Evolutionary conservation across 805 yeast genomes (phyloP).

Genomic region (Lipomyces spencermartinsiae): DNA sequence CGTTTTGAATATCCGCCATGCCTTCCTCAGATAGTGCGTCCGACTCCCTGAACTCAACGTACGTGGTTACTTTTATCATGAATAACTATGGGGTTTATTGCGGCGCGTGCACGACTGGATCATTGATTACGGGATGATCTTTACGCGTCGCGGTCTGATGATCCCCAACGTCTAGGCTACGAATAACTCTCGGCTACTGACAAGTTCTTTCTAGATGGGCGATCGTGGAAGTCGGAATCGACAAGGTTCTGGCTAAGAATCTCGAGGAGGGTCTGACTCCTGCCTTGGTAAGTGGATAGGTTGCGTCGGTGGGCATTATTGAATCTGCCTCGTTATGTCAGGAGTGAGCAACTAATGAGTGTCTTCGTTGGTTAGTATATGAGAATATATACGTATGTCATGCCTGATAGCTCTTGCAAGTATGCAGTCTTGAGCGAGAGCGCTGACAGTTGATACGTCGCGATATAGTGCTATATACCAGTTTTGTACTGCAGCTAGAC

Average conservation of each 20-base stretch:
- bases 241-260: conserved; percentile 48
- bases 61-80: conserved; percentile 7
- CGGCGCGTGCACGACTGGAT: not conserved
- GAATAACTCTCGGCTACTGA: not conserved
- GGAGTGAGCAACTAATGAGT: not conserved
- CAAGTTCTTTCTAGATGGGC: conserved; percentile 45
- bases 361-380: conserved; percentile 39
- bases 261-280: conserved; percentile 48
- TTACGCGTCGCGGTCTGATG: not conserved
- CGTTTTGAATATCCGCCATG: conserved; percentile 8
- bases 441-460: not conserved
- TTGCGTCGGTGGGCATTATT: not conserved
- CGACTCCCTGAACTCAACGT: conserved; percentile 24
- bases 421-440: not conserved
- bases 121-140: not conserved
- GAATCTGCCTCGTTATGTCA: not conserved
- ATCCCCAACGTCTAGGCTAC: not conserved
- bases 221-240: conserved; percentile 50
- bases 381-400: conserved; percentile 45
- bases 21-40: conserved; percentile 7
- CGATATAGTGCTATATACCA: conserved; percentile 36
- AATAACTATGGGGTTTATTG: not conserved
- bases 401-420: not conserved
- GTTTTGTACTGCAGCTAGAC: conserved; percentile 39
- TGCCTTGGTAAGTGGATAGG: conserved; percentile 40